phyloP scores from a whole-genome alignment of 495 filamentous ascomycete species.

The Penicilliopsis zonata region DNA sequence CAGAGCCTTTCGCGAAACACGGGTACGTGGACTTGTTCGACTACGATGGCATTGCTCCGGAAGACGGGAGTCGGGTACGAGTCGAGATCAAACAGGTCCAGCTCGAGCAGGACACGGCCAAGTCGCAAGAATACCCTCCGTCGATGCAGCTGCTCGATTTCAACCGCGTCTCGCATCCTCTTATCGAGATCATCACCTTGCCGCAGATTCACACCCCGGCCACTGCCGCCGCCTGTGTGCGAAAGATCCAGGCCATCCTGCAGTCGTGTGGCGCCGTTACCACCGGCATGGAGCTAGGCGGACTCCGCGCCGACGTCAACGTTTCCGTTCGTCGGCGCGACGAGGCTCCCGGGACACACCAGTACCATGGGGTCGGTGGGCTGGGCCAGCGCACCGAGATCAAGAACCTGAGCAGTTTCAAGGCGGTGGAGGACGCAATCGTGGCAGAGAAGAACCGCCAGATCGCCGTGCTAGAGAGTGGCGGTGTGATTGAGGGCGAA shows the following conservation, averaged over 20 bases:
- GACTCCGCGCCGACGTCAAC: slow-evolving; percentile 88
- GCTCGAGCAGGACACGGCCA: slow-evolving; percentile 95
- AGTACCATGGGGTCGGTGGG: slow-evolving; percentile 41
- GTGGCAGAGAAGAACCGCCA: slow-evolving; percentile 83
- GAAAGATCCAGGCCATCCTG: slow-evolving; percentile 81
- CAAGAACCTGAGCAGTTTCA: slow-evolving; percentile 93
- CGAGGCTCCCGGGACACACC: slow-evolving; percentile 25
- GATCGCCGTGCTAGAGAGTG: slow-evolving; percentile 65
- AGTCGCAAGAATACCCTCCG: slow-evolving; percentile 68
- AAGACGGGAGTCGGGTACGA: slow-evolving; percentile 51
- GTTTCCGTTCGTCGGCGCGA: slow-evolving; percentile 63
- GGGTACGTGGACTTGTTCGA: slow-evolving; percentile 58
- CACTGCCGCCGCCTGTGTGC: slow-evolving; percentile 75
- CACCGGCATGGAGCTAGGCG: slow-evolving; percentile 85
- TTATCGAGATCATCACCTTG: slow-evolving; percentile 90
- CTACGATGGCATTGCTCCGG: slow-evolving; percentile 67
- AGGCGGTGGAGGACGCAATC: slow-evolving; percentile 88
- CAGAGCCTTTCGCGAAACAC: slow-evolving; percentile 69
- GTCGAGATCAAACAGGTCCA: slow-evolving; percentile 88
- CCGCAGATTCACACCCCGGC: slow-evolving; percentile 75
- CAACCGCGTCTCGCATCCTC: slow-evolving; percentile 80
- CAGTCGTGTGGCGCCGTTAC: slow-evolving; percentile 69
- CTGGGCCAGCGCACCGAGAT: slow-evolving; percentile 91
- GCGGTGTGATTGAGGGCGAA: slow-evolving; percentile 71
- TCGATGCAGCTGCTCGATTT: slow-evolving; percentile 77